These are phyloP conservation scores for Gossypium mustelinum DNA, from an alignment of 345 rosid genomes.

Conservation along the genomic window DNA sequence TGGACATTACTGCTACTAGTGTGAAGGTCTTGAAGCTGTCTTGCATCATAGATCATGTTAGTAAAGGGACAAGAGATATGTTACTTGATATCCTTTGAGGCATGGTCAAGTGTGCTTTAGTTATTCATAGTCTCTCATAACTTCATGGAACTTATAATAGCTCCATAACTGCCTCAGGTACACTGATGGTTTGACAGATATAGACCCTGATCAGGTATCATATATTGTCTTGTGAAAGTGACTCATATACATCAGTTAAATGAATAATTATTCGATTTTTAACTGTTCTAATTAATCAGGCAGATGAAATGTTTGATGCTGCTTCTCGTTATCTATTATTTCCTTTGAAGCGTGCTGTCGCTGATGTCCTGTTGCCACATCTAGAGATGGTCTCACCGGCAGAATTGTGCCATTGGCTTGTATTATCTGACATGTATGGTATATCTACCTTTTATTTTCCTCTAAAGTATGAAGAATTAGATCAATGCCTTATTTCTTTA, in stretches of 20 bases:
- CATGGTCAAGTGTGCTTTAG: slow-evolving; percentile 14
- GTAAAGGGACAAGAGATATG: not conserved
- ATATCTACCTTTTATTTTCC: slow-evolving; percentile 13
- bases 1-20: not conserved
- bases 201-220: slow-evolving; percentile 77
- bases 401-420: slow-evolving; percentile 86
- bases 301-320: slow-evolving; percentile 93
- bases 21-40: not conserved
- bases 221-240: slow-evolving; percentile 11
- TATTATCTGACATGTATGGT: slow-evolving; percentile 81
- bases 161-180: slow-evolving; percentile 57
- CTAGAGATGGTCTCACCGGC: slow-evolving; percentile 79
- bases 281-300: slow-evolving; percentile 41
- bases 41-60: slow-evolving; percentile 7
- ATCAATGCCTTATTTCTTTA: not conserved
- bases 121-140: slow-evolving; percentile 5
- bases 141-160: slow-evolving; percentile 20
- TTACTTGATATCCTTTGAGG: not conserved
- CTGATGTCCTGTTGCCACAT: slow-evolving; percentile 76
- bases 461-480: not conserved
- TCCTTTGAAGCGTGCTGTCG: slow-evolving; percentile 95
- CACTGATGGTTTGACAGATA: slow-evolving; percentile 81
- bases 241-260: not conserved
- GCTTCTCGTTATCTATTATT: slow-evolving; percentile 90
- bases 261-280: slow-evolving; percentile 2